A percentile compares a stretch with the other conserved stretches of the same genome.
Evolutionary conservation across 2,329 filamentous ascomycete genomes (phyloP).

Genomic region (Cladosporium cucumerinum): DNA sequence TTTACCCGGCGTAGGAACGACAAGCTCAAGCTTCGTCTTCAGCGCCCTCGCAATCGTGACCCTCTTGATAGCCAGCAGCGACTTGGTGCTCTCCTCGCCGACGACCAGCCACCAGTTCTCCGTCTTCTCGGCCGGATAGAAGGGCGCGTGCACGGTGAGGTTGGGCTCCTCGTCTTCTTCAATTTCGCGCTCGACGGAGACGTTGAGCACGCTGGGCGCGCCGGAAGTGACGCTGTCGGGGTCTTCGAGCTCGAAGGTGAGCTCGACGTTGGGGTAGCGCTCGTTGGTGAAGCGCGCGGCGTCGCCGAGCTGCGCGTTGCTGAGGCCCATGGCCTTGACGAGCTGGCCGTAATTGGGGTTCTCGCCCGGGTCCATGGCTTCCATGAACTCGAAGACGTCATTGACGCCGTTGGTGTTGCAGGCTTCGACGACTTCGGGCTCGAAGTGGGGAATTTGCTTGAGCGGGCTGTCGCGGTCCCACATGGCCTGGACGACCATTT

Average conservation of each 20-base stretch:
- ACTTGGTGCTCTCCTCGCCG: conserved; percentile 85
- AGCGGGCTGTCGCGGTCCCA: conserved; percentile 97
- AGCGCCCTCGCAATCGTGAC: conserved; percentile 79
- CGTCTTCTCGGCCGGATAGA: conserved; percentile 87
- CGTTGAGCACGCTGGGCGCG: conserved; percentile 74
- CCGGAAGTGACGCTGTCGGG: conserved; percentile 75
- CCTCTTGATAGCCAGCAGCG: conserved; percentile 86
- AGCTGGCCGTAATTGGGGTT: conserved; percentile 77
- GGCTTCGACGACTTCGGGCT: conserved; percentile 74
- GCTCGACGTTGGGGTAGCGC: conserved; percentile 91
- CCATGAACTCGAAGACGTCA: conserved; percentile 97
- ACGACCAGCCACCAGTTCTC: conserved; percentile 99
- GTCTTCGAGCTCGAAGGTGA: conserved; percentile 84
- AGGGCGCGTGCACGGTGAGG: conserved; percentile 85
- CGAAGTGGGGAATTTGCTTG: conserved; percentile 96
- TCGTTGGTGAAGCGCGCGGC: conserved; percentile 95
- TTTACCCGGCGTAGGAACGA: conserved; percentile 76
- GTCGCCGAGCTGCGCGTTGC: conserved; percentile 76
- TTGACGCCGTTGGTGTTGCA: conserved; percentile 80
- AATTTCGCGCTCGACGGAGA: conserved; percentile 80
- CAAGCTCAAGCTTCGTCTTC: conserved; percentile 80
- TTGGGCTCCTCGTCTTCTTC: conserved; percentile 71
- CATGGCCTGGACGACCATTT: conserved; percentile 99
- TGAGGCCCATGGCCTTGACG: conserved; percentile 73
- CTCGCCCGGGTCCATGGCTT: conserved; percentile 94